Conservation (phyloP, 2,329 filamentous ascomycete species). For the Aureobasidium mangrovei region DNA sequence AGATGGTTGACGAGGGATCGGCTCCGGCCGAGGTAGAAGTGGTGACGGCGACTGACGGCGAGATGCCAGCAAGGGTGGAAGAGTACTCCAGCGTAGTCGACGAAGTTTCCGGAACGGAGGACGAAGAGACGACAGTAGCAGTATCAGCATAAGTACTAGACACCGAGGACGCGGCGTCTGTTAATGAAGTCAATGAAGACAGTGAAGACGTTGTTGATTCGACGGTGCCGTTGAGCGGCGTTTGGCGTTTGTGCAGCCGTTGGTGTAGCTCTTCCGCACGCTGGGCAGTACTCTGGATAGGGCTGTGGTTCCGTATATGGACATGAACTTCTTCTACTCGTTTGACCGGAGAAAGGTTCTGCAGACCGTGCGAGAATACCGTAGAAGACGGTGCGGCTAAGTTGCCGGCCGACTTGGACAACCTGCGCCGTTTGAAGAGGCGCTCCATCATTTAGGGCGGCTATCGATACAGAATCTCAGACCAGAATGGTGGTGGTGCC, state of each 20-base stretch:
- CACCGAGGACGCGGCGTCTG: conserved; percentile 12
- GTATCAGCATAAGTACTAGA: background rate
- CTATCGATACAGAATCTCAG: conserved; percentile 9
- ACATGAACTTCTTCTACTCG: conserved; percentile 12
- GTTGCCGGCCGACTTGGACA: conserved; percentile 22
- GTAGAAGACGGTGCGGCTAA: conserved; percentile 12
- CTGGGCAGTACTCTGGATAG: background rate
- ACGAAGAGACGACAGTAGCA: background rate
- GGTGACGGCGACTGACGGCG: background rate
- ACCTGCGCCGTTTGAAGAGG: conserved; percentile 20
- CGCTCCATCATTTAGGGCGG: conserved; percentile 24
- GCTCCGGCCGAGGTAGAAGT: background rate
- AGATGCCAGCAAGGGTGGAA: conserved; percentile 3
- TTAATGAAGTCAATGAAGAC: conserved; percentile 12
- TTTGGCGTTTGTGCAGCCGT: conserved; percentile 12
- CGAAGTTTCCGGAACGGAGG: background rate
- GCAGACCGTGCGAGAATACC: conserved; percentile 12
- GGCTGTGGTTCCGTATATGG: conserved; percentile 10
- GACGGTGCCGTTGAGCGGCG: conserved; percentile 12
- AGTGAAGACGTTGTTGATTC: conserved; percentile 10
- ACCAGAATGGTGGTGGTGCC: background rate
- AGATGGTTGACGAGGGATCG: background rate
- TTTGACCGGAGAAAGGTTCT: conserved; percentile 9
- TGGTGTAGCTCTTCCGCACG: background rate
- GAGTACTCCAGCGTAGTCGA: background rate